Evolutionary conservation across 2,329 filamentous ascomycete genomes (phyloP), one percentile per base, ranked within the genome.

Genomic region (Neonectria faginata): DNA sequence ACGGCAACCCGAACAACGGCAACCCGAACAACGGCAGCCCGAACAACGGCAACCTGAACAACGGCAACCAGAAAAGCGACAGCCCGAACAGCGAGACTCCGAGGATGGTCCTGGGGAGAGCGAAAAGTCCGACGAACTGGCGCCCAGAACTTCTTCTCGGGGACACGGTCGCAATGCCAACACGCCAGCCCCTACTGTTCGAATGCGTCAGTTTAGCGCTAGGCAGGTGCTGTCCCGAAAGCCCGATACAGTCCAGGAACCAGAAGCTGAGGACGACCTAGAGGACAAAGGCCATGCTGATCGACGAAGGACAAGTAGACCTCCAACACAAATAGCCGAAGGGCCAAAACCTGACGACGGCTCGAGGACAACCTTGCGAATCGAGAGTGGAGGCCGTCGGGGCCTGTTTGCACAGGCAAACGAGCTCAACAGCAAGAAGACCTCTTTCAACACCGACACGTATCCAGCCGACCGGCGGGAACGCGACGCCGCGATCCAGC

Each of bases 401-500:
- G 41, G 66, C 3, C 50, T 67, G n/a, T 73, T 69, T 50, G 64
- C 45, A 22, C 64, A 47, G 31, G 39, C 31, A 6, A n/a, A 48
- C 16, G 53, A 58, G 9, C 41, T 57, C 5, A 50, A 57, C 9
- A 36, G 39, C 7, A 56, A 48, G 36, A 29, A 33, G 29, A 62
- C 36, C 5, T 60, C 55, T 9, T 66, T 67, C n/a, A 47, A 60
- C 6, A 63, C 20, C 7, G 29, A 36, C 9, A 52, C 33, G 0
- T 68, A 64, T 10, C 64, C 66, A 2, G 45, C 36, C 10, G 66
- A 71, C 18, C 41, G 60, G 5, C 36, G 42, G 39, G 70, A 70
- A 51, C 67, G 64, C 3, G 67, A 68, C 33, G 33, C 14, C 5
- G 57, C 59, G 1, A 74, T 74, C 5, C 71, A 73, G 36, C 62